Evolutionary conservation across 2,329 filamentous ascomycete genomes (phyloP), one percentile per base, ranked within the genome.

Genomic region (Nannizzia gypsea): DNA sequence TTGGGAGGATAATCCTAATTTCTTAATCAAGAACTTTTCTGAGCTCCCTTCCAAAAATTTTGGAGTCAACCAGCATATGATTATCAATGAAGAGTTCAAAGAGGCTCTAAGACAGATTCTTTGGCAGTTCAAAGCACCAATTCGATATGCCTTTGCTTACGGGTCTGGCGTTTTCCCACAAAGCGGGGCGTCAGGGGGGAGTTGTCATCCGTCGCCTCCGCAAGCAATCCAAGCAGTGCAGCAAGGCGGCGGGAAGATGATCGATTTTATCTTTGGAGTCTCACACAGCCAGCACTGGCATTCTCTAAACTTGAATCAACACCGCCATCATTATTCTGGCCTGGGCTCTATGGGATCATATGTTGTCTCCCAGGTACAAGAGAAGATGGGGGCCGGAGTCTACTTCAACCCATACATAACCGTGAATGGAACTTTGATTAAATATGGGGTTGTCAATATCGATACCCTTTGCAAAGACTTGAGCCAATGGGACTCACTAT

Each of bases 361-460:
- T 31, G 81, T 89, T 3, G 89, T 97, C 17, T 90, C 89, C 13
- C 81, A 84, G 59, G 85, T 96, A 20, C 92, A 99, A 73, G 89
- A 97, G 68, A 82, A 79, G 64, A 89, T 88, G 77, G 93, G 93
- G 46, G 93, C 93, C 0, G 95, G 93, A 5, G 90, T 96, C 42
- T 99, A 99, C 75, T 99, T 96, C 77, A 96, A 99, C 68, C 91
- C 93, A 0, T 96, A 92, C 71, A 84, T 99, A 56, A 92, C 88
- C 1, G 86, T 97, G 62, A 96, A 97, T 68, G 95, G 93, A 44
- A 95, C 90, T 63, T 80, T 97, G 68, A 93, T 99, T 74, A 99
- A 99, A 75, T 99, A 99, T 68, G 93, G 92, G 20, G 93, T 99
- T 22, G 95, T 96, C 48, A 96, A 95, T 68, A 82, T 97, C 65